Evolutionary conservation across 257 asterid species (phyloP).

Genomic region (Linaria vulgaris): DNA sequence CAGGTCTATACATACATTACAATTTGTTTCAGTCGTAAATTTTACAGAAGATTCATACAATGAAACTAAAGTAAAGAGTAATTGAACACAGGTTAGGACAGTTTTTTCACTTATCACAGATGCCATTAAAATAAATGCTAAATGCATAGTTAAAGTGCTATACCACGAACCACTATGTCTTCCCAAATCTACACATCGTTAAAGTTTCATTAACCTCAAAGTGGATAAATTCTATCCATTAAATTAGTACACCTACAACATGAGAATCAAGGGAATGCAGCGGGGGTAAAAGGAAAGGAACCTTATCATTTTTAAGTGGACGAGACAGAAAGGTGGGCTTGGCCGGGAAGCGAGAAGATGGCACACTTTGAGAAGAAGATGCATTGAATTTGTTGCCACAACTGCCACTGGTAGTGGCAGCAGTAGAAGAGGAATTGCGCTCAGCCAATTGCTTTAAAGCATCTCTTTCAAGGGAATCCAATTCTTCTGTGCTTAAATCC

Average conservation of each 20-base stretch:
- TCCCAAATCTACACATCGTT: not conserved
- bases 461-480: constrained; percentile 73
- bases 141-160: no score
- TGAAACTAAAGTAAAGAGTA: no score
- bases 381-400: constrained; percentile 12
- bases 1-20: no score
- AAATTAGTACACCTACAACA: not conserved
- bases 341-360: constrained; percentile 42
- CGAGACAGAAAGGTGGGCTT: constrained; percentile 33
- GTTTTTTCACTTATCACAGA: no score
- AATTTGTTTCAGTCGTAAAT: no score
- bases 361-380: constrained; percentile 19
- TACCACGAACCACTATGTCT: not conserved
- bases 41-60: no score
- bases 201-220: not conserved
- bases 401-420: constrained; percentile 43
- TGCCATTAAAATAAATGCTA: no score
- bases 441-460: constrained; percentile 64
- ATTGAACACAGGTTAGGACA: no score
- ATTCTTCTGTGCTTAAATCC: constrained; percentile 73
- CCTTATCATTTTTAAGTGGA: constrained; percentile 32
- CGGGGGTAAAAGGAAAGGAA: constrained; percentile 11
- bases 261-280: not conserved
- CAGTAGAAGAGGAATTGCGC: constrained; percentile 52
- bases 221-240: not conserved